Evolutionary conservation across 371 early-diverging fungal genomes (phyloP), one percentile per base, ranked within the genome.

Genomic region (Mucor sp.): DNA sequence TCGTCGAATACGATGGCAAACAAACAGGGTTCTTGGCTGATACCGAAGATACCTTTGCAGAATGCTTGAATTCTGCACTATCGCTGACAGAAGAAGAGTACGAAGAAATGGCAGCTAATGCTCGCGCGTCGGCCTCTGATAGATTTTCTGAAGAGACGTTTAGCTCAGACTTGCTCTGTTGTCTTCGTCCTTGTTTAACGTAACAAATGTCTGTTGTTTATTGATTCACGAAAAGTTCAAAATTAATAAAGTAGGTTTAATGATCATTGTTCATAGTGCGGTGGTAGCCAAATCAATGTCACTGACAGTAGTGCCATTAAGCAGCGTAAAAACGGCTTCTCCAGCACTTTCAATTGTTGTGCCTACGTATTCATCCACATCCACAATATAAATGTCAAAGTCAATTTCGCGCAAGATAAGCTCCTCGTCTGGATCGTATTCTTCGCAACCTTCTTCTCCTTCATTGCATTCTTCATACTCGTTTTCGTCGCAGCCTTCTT

Each of bases 81-180:
- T 62, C 75, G 5, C 67, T 89, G 15, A 37, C 70, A 15, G 79
- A 74, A 9, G 57, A 72, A 0, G 82, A 82, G 14, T 72, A 80
- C 23, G 60, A 62, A 3, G 75, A 72, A 6, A 87, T 94, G 71
- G 87, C 85, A 28, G 64, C 70, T 11, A 85, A 83, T 41, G 94
- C 91, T 0, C 79, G 94, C 27, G 81, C 73, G n/a, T 72, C 84
- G 47, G 92, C 88, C 6, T 74, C 78, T 11, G 82, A 88, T 43
- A 83, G 82, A 65, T 94, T 94, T 65, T 92, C 94, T 4, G 93
- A 91, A 57, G 76, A 77, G 28, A 82, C 87, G 4, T 94, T 93
- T 74, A 75, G 71, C 32, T 75, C 80, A 0, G 77, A 74, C 32
- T 55, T 86, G 35, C 64, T 82, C 60, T 59, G 74, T n/a, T 71